Conservation (phyloP, 177 flowering plant species). For the Vitis hybrid region DNA sequence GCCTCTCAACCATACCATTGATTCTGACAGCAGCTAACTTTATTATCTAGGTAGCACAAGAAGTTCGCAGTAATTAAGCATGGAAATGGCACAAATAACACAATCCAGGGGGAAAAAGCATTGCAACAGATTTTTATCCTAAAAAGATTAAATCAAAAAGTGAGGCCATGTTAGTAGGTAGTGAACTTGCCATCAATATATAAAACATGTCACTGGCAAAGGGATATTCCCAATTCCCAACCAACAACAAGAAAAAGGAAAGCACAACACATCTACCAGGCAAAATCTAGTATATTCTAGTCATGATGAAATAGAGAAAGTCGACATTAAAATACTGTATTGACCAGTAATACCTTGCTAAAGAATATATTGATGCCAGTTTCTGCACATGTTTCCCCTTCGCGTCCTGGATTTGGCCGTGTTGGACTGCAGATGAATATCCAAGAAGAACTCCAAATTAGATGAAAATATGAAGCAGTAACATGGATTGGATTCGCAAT, state of each 20-base stretch:
- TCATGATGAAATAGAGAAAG: neutral
- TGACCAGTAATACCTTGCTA: slow-evolving; percentile 59
- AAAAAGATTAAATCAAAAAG: neutral
- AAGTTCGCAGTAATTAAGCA: slow-evolving; percentile 2
- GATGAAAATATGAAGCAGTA: neutral
- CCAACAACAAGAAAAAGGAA: too few relatives aligned
- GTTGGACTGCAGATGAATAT: slow-evolving; percentile 64
- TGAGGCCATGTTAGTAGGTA: neutral
- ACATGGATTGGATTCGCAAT: slow-evolving; percentile 3
- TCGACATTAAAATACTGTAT: neutral
- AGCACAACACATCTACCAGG: too few relatives aligned
- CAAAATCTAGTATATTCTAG: neutral
- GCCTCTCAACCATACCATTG: slow-evolving; percentile 91
- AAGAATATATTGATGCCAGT: slow-evolving; percentile 87
- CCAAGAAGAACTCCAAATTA: slow-evolving; percentile 1
- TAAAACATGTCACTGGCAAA: neutral
- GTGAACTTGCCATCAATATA: neutral
- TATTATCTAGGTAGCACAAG: slow-evolving; percentile 49
- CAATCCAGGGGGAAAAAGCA: neutral
- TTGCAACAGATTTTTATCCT: neutral
- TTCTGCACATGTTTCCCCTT: slow-evolving; percentile 99
- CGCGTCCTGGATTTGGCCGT: slow-evolving; percentile 83
- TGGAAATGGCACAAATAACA: neutral
- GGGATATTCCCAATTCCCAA: too few relatives aligned
- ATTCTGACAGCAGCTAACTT: slow-evolving; percentile 98